Evolutionary conservation across 1,139 yeast genomes (phyloP).

Genomic region (Yamadazyma blattariae): DNA sequence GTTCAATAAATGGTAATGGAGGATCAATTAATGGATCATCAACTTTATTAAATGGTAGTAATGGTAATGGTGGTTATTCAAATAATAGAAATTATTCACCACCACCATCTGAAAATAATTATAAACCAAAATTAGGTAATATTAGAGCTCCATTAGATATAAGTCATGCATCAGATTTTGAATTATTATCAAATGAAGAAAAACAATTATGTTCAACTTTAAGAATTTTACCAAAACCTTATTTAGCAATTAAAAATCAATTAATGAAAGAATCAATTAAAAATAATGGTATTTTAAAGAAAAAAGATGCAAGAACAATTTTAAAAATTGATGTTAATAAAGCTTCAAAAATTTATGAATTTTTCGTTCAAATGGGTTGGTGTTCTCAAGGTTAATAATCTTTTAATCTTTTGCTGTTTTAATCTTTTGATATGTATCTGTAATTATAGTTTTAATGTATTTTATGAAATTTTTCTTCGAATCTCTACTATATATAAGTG

Average conservation of each 20-base stretch:
- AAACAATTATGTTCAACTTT: constrained; percentile 80
- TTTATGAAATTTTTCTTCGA: too few species aligned
- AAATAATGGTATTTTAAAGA: constrained; percentile 79
- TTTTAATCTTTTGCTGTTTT: too few species aligned
- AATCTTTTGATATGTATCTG: too few species aligned
- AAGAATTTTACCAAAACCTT: constrained; percentile 88
- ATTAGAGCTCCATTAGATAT: constrained; percentile 65
- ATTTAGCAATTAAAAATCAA: constrained; percentile 89
- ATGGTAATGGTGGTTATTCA: not conserved
- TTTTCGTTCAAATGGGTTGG: constrained; percentile 93
- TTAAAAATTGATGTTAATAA: constrained; percentile 83
- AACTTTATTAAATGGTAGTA: not conserved
- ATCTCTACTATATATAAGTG: too few species aligned
- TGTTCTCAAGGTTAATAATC: constrained; percentile 38
- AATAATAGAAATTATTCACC: constrained; percentile 27
- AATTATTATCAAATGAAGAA: constrained; percentile 79
- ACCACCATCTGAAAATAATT: constrained; percentile 28
- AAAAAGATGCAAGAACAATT: constrained; percentile 79
- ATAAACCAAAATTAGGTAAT: constrained; percentile 36
- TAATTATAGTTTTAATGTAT: too few species aligned
- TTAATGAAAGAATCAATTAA: constrained; percentile 83
- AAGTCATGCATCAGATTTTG: constrained; percentile 79
- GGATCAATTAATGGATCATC: constrained; percentile 7
- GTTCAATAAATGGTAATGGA: too few species aligned
- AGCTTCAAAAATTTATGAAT: constrained; percentile 85